Evolutionary conservation across 352 stramenopile genomes (phyloP).

Genomic region (Phytopythium oedochilum): DNA sequence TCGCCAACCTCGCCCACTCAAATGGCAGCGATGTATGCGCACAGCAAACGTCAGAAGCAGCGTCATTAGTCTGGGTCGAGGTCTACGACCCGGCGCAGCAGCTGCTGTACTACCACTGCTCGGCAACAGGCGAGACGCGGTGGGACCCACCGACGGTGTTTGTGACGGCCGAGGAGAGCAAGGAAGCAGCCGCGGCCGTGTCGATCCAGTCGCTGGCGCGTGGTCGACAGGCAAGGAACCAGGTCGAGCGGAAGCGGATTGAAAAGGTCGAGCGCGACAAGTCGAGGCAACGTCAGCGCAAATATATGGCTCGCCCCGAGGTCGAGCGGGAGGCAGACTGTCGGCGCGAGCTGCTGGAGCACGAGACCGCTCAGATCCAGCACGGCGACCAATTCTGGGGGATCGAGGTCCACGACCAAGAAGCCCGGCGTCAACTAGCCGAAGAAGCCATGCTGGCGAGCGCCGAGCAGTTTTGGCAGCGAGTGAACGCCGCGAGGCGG

Average conservation of each 20-base stretch:
- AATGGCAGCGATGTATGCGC: too few species aligned
- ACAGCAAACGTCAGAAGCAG: too few species aligned
- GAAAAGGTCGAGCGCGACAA: slow-evolving; percentile 19
- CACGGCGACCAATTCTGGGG: slow-evolving; percentile 53
- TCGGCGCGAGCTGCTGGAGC: slow-evolving; percentile 44
- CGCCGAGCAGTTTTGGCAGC: slow-evolving; percentile 36
- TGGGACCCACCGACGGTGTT: slow-evolving; percentile 38
- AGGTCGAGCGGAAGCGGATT: slow-evolving; percentile 22
- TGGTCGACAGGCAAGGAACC: slow-evolving; percentile 27
- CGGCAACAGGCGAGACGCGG: slow-evolving; percentile 33
- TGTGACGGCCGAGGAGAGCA: slow-evolving; percentile 33
- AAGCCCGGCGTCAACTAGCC: slow-evolving; percentile 27
- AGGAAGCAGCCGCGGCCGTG: slow-evolving; percentile 40
- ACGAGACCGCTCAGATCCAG: slow-evolving; percentile 45
- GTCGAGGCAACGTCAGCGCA: slow-evolving; percentile 11
- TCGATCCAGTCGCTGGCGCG: slow-evolving; percentile 52
- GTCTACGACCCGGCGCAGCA: slow-evolving; percentile 57
- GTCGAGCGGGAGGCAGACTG: slow-evolving; percentile 28
- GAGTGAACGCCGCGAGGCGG: slow-evolving; percentile 25
- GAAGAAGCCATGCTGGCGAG: slow-evolving; percentile 42
- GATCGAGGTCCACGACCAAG: slow-evolving; percentile 31
- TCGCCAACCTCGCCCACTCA: too few species aligned
- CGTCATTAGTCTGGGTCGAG: slow-evolving; percentile 39
- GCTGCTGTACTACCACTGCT: slow-evolving; percentile 57
- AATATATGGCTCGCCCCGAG: slow-evolving; percentile 24